Conservation (phyloP, 208 protist genomes). For the Porcisia deanei region DNA sequence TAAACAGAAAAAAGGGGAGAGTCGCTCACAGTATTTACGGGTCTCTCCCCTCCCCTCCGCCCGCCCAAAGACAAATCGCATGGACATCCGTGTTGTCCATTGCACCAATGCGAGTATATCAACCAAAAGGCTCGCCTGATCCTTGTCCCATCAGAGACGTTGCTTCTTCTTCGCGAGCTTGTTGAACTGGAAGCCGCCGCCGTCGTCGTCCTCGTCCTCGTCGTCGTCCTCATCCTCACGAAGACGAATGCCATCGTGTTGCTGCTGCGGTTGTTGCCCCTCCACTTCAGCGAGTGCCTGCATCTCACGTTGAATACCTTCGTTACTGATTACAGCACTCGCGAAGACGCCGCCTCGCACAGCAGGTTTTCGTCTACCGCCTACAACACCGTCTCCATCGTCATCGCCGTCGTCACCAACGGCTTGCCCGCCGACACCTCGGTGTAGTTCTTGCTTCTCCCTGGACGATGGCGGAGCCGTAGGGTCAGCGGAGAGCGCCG, state of each 20-base stretch:
- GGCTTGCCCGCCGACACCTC: background rate
- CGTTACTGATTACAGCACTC: conserved; percentile 71
- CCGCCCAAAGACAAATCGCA: background rate
- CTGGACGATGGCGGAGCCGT: background rate
- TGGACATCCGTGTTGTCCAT: background rate
- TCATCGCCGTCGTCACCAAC: conserved; percentile 32
- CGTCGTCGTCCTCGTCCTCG: conserved; percentile 25
- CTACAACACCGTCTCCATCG: conserved; percentile 29
- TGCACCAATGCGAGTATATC: background rate
- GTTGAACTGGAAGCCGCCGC: conserved; percentile 23
- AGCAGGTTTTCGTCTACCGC: conserved; percentile 17
- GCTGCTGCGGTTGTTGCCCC: conserved; percentile 16
- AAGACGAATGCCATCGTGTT: conserved; percentile 38
- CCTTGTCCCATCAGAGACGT: conserved; percentile 25
- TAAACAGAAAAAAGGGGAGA: too few species aligned
- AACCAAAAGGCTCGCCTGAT: background rate
- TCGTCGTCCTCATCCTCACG: conserved; percentile 31
- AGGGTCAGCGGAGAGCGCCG: background rate
- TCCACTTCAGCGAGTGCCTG: conserved; percentile 55
- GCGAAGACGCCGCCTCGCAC: conserved; percentile 53
- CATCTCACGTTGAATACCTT: conserved; percentile 78
- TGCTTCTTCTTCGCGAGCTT: conserved; percentile 44
- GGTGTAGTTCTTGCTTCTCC: background rate
- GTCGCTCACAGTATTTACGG: background rate
- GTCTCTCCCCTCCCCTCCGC: background rate